Evolutionary conservation across 1,284 basidiomycete genomes (phyloP), one percentile per base, ranked within the genome.

Genomic region (Moesziomyces parantarcticus): DNA sequence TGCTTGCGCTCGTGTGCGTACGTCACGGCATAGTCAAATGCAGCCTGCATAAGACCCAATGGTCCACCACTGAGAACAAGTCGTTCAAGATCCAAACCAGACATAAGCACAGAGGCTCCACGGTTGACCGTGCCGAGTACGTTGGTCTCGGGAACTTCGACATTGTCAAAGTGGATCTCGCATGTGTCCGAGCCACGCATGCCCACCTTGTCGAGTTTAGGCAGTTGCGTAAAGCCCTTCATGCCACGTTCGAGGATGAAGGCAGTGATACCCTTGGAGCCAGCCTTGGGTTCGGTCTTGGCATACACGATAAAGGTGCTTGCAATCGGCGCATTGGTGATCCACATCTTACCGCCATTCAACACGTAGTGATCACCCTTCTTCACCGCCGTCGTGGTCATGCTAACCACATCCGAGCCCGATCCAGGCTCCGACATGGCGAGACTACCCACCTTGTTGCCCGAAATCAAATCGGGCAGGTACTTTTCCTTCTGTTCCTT

Each of bases 181-280:
- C 93, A 94, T 0, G 94, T 97, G 80, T 97, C 94, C 59, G 91
- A 93, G 42, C 95, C 95, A 67, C 95, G 87, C 94, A 97, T 97
- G 76, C 94, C 94, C 78, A 97, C 90, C 84, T 97, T 97, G 86
- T 97, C 94, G 21, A 97, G 87, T 78, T 94, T 94, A 72, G 91
- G 92, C 74, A 92, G 90, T 2, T 92, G 92, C 16, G 92, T 92
- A 85, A 97, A 97, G 6, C 95, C 95, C 36, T 88, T 84, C 84
- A 89, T 92, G 2, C 85, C 89, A 42, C 88, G 90, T 85, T 97
- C 93, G 61, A 97, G 87, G 71, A 97, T 90, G 85, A 97, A 97
- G 0, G 94, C 90, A 0, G 94, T 97, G 74, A 97, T 94, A 18
- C 94, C 93, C 83, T 92, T 95, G 23, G 91, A 91, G 11, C 89